Base-by-base conservation (phyloP, 2,329 filamentous ascomycete species). In the Cercospora nicotianae region DNA sequence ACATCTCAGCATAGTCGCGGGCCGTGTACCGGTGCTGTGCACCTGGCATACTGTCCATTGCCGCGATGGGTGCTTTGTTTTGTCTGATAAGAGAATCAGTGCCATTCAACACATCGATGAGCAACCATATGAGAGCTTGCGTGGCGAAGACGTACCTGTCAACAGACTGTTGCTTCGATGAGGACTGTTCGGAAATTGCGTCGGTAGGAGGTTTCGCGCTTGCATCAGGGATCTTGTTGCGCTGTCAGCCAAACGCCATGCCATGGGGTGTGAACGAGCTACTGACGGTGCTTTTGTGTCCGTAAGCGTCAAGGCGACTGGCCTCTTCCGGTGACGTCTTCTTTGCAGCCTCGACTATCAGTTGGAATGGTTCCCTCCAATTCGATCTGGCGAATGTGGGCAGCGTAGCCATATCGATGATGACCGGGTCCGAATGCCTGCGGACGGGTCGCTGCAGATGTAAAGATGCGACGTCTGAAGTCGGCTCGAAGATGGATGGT, bases 81-180 rank as follows among this genome's bases (percentile, higher is more conserved):
- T 48, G n/a, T 48, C 45, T 48, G 18, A 0, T 12, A 4, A 10
- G 18, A 48, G 20, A 0, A 23, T 48, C 45, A 48, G 45, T 48
- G 45, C 45, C 45, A 20, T 20, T 48, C 45, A 48, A 48, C 45
- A 48, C 2, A 23, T 23, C 12, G 18, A 48, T 48, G n/a, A 5
- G 10, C 18, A 20, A 6, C 1, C 1, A 2, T 20, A 9, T 20
- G n/a, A 23, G 42, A 20, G 42, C 9, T 1, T 48, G 18, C 3
- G 13, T 10, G 45, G 10, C 9, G 0, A 23, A 26, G n/a, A 10
- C 68, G 66, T 63, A 74, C 74, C 69, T 67, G 61, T 72, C 63
- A 12, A 65, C 65, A 53, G 73, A 55, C 39, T 68, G 67, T 60
- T 63, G 66, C 67, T 70, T 74, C 45, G 73, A 70, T 28, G 73